phyloP scores from a whole-genome alignment of 345 rosid species.

The Sisymbrium altissimum region DNA sequence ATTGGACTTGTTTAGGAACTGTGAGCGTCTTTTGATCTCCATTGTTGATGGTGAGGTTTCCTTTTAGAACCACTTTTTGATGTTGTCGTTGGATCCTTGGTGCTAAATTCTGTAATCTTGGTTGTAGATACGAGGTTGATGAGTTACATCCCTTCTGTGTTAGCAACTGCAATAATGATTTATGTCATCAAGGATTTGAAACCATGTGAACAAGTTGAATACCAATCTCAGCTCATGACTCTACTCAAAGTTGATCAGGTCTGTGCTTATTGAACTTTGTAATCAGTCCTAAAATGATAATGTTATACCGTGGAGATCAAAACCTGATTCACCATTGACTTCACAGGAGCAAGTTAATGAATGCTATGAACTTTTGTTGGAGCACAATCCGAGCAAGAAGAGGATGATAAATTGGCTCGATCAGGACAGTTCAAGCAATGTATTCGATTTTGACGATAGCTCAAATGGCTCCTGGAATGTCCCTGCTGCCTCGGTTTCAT shows the following conservation, averaged over 20 bases:
- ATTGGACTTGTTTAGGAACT: constrained; percentile 55
- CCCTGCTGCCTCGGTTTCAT: constrained; percentile 43
- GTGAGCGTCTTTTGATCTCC: constrained; percentile 72
- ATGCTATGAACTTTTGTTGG: constrained; percentile 60
- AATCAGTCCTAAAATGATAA: neutral
- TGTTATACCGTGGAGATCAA: neutral
- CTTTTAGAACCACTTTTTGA: neutral
- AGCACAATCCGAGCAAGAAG: constrained; percentile 42
- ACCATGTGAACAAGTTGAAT: constrained; percentile 46
- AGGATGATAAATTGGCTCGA: constrained; percentile 41
- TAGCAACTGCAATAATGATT: constrained; percentile 78
- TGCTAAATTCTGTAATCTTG: constrained; percentile 30
- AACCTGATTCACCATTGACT: constrained; percentile 8
- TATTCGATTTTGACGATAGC: constrained; percentile 56
- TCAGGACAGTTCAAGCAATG: constrained; percentile 56
- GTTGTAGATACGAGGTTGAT: constrained; percentile 67
- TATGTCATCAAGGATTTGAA: constrained; percentile 57
- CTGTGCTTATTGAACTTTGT: constrained; percentile 10
- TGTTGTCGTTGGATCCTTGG: neutral
- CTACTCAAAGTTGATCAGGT: constrained; percentile 70
- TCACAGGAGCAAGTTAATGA: constrained; percentile 57
- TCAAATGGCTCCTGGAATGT: constrained; percentile 49
- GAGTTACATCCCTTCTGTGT: constrained; percentile 55
- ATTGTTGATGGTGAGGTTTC: constrained; percentile 63
- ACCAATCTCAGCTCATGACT: constrained; percentile 53